A percentile compares a stretch with the other conserved stretches of the same genome.
Conservation (phyloP, 768 basidiomycete species). For the Candolleomyces efflorescens region DNA sequence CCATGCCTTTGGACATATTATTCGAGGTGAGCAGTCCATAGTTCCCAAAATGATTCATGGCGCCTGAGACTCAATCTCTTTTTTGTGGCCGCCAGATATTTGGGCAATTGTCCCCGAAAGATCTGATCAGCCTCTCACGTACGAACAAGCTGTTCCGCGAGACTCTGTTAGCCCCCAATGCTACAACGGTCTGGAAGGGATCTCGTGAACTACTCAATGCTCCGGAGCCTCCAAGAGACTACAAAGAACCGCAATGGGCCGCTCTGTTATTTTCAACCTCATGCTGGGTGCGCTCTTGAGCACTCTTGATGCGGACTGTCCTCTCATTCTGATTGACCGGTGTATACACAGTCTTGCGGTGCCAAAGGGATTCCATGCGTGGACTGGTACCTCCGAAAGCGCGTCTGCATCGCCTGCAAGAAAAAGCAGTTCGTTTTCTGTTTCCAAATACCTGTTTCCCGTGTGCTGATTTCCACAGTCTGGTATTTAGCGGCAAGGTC, state of each 20-base stretch:
- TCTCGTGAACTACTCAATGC: background rate
- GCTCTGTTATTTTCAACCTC: background rate
- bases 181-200: background rate
- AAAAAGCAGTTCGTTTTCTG: slow-evolving; percentile 18
- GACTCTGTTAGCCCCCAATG: background rate
- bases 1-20: background rate
- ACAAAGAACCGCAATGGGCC: background rate
- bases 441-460: background rate
- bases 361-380: slow-evolving; percentile 13
- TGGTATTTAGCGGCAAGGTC: slow-evolving; percentile 22
- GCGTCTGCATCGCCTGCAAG: slow-evolving; percentile 24
- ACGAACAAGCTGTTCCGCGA: background rate
- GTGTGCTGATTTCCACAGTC: slow-evolving; percentile 15
- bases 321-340: no score
- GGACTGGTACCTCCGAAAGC: slow-evolving; percentile 22
- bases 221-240: background rate
- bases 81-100: background rate
- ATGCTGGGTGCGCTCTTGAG: background rate
- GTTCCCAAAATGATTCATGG: background rate
- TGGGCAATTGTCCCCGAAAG: background rate
- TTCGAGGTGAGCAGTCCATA: background rate
- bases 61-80: background rate
- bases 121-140: background rate
- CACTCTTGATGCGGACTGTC: no score
- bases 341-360: slow-evolving; percentile 14